Evolutionary conservation across 2,329 filamentous ascomycete species (phyloP).

Genomic region (Aspergillus sclerotialis): DNA sequence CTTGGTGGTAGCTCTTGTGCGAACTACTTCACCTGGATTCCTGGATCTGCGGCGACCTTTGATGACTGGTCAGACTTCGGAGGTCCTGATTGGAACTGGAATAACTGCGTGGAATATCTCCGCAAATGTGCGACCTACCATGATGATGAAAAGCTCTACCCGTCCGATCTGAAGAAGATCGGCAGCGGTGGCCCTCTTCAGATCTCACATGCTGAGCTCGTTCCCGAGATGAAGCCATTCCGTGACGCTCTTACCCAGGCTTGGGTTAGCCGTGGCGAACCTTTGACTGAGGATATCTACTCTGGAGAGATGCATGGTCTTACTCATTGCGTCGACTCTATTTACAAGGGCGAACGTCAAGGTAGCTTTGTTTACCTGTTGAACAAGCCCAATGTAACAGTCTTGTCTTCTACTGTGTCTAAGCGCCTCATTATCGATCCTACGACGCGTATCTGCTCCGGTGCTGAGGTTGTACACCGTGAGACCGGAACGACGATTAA

Average conservation of each 20-base stretch:
- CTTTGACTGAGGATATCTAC: slow-evolving; percentile 49
- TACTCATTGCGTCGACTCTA: slow-evolving; percentile 47
- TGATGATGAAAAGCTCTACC: slow-evolving; percentile 45
- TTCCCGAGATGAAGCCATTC: slow-evolving; percentile 49
- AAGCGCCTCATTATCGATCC: slow-evolving; percentile 50
- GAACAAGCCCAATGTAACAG: slow-evolving; percentile 50
- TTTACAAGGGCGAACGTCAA: slow-evolving; percentile 52
- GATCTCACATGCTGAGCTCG: slow-evolving; percentile 49
- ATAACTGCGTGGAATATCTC: slow-evolving; percentile 45
- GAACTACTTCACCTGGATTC: slow-evolving; percentile 61
- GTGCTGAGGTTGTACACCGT: slow-evolving; percentile 41
- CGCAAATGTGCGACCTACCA: slow-evolving; percentile 53
- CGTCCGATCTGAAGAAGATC: slow-evolving; percentile 45
- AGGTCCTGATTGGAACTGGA: slow-evolving; percentile 50
- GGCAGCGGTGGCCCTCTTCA: slow-evolving; percentile 47
- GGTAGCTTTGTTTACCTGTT: slow-evolving; percentile 46
- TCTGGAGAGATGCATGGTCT: slow-evolving; percentile 50
- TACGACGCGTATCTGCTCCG: slow-evolving; percentile 33
- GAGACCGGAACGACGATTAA: slow-evolving; percentile 35
- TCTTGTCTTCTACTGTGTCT: slow-evolving; percentile 43
- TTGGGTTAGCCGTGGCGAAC: slow-evolving; percentile 48
- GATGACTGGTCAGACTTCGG: slow-evolving; percentile 44
- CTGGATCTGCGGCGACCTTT: slow-evolving; percentile 51
- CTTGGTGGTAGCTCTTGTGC: slow-evolving; percentile 53
- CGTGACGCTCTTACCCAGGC: slow-evolving; percentile 39